Percentiles rank a stretch among this genome's conserved stretches.
Evolutionary conservation across 257 asterid genomes (phyloP).

Genomic region (Ligustrum vulgare): DNA sequence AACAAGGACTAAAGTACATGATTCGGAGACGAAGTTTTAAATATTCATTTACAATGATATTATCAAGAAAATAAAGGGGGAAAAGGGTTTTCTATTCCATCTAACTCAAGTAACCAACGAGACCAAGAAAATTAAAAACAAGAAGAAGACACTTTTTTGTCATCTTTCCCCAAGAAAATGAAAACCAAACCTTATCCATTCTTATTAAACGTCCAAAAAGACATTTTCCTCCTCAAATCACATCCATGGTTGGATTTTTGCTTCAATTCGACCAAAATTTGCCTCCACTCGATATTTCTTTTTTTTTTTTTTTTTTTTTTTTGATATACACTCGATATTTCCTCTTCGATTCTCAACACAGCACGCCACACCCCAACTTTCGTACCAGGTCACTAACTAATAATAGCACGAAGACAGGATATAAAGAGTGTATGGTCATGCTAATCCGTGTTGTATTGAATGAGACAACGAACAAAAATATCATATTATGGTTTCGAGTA

Average conservation of each 20-base stretch:
- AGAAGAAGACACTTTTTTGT: background rate
- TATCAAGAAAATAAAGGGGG: too few species aligned
- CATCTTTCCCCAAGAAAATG: background rate
- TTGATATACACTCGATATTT: too few species aligned
- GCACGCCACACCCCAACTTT: conserved; percentile 9
- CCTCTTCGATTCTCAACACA: background rate
- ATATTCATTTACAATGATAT: too few species aligned
- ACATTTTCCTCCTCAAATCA: background rate
- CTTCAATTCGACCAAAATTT: background rate
- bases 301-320: too few species aligned
- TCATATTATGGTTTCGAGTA: too few species aligned
- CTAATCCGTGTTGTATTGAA: background rate
- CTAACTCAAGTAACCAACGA: background rate
- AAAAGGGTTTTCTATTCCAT: background rate
- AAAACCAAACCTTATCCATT: background rate
- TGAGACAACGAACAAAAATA: too few species aligned
- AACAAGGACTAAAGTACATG: too few species aligned
- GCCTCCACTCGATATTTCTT: conserved; percentile 3
- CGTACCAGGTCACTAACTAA: background rate
- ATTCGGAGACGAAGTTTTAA: too few species aligned
- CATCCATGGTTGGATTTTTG: background rate
- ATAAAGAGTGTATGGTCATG: too few species aligned
- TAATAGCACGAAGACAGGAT: too few species aligned
- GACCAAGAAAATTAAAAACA: background rate
- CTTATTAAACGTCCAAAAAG: background rate